These are phyloP conservation scores for Thelonectria blattea DNA, from an alignment of 2,329 filamentous ascomycete species.

Conservation along the genomic window DNA sequence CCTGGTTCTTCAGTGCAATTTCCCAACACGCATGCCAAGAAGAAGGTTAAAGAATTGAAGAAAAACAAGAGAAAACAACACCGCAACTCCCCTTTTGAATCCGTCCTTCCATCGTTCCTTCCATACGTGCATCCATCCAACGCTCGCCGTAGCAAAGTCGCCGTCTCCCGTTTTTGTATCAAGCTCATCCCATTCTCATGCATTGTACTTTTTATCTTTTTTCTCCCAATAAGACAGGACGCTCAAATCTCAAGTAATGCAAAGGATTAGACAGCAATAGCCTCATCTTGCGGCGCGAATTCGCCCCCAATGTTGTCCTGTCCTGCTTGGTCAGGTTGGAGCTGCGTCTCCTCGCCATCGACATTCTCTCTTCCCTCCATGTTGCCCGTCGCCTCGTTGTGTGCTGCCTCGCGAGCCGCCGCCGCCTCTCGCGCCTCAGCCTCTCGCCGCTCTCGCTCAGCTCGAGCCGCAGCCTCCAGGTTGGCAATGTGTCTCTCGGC, in stretches of 20 bases:
- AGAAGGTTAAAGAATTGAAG: not conserved
- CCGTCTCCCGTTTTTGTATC: conserved; percentile 27
- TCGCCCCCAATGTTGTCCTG: conserved; percentile 21
- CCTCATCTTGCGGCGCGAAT: conserved; percentile 29
- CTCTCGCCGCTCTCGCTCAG: conserved; percentile 52
- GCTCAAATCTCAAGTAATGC: conserved; percentile 13
- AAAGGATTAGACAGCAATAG: conserved; percentile 27
- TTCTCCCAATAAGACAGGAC: conserved; percentile 5
- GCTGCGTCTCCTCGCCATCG: conserved; percentile 13
- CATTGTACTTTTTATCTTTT: conserved; percentile 12
- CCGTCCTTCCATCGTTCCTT: not conserved
- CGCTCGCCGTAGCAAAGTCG: conserved; percentile 22
- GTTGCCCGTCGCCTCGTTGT: conserved; percentile 33
- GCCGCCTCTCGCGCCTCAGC: conserved; percentile 46
- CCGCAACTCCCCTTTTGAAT: conserved; percentile 29
- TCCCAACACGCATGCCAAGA: not conserved
- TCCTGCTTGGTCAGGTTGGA: conserved; percentile 28
- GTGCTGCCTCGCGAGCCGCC: conserved; percentile 35
- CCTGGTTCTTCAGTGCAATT: conserved; percentile 25
- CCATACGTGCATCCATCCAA: conserved; percentile 16
- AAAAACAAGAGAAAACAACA: conserved; percentile 10
- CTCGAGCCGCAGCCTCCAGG: conserved; percentile 58
- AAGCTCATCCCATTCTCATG: conserved; percentile 25
- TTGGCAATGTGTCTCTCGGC: conserved; percentile 69
- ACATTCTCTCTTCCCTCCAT: conserved; percentile 20